These are phyloP conservation scores for Sphagnurus paluster DNA, from an alignment of 1,284 basidiomycete genomes.

Conservation along the genomic window DNA sequence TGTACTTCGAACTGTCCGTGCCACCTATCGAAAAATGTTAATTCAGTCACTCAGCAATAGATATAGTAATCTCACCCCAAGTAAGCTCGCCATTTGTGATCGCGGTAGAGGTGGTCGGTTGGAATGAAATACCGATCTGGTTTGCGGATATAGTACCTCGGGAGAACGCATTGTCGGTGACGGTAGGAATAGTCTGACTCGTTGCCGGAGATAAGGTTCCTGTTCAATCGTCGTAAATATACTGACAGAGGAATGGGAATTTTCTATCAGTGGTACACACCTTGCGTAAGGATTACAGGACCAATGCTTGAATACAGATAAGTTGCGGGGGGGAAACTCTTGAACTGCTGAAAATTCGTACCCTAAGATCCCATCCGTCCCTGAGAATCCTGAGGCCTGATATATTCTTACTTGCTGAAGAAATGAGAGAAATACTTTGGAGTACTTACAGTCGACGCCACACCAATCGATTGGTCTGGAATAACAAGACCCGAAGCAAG, in stretches of 20 bases:
- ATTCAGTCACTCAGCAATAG: neutral
- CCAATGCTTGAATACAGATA: constrained; percentile 38
- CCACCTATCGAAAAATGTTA: constrained; percentile 41
- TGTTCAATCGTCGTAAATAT: constrained; percentile 1
- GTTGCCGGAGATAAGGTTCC: constrained; percentile 35
- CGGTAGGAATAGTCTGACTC: constrained; percentile 37
- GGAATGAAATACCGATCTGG: constrained; percentile 51
- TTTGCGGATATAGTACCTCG: constrained; percentile 37
- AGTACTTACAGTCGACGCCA: constrained; percentile 43
- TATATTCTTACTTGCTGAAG: neutral
- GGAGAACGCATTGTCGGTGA: constrained; percentile 50
- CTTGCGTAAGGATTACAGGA: constrained; percentile 46
- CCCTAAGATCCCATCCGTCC: constrained; percentile 58
- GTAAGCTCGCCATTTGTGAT: constrained; percentile 42
- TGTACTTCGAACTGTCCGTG: constrained; percentile 47
- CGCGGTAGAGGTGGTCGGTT: constrained; percentile 35
- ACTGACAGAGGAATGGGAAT: no score
- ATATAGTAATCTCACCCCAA: constrained; percentile 35
- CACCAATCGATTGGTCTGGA: constrained; percentile 53
- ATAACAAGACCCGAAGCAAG: constrained; percentile 38
- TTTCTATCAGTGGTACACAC: constrained; percentile 11
- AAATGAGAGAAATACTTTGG: neutral
- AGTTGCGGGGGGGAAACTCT: neutral
- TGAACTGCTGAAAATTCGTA: constrained; percentile 16
- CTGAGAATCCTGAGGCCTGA: constrained; percentile 34